Evolutionary conservation across 176 grass and related monocot genomes (phyloP).

Genomic region (Oryza longistaminata): DNA sequence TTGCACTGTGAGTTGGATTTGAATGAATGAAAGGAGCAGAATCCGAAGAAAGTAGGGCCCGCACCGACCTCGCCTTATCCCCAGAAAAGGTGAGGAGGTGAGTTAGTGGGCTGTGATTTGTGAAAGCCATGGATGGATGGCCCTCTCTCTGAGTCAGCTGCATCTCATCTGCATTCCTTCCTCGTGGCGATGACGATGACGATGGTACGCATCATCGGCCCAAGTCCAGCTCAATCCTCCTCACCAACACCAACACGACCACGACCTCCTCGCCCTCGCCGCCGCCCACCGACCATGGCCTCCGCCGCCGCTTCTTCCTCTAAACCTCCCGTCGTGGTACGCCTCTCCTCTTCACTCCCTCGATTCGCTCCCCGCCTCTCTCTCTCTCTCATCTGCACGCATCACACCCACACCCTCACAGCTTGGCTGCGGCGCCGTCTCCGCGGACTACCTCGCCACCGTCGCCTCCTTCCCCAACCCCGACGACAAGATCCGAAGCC

Average conservation of each 20-base stretch:
- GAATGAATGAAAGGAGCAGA: no score
- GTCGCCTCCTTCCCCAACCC: slow-evolving; percentile 85
- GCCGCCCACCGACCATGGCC: not conserved
- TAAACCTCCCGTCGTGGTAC: not conserved
- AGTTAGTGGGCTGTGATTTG: no score
- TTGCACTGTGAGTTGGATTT: no score
- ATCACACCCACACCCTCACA: not conserved
- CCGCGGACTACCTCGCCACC: slow-evolving; percentile 81
- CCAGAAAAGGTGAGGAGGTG: no score
- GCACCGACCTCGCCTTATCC: no score
- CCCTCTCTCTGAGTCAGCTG: no score
- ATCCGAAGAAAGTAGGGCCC: no score
- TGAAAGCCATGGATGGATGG: no score
- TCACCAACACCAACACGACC: not conserved
- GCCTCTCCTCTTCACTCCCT: not conserved
- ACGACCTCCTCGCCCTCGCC: not conserved
- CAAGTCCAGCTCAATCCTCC: not conserved
- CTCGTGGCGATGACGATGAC: not conserved
- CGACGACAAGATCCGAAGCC: slow-evolving; percentile 93
- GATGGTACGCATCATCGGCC: not conserved
- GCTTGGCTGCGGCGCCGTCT: slow-evolving; percentile 75
- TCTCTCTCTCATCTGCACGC: no score
- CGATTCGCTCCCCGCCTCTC: not conserved
- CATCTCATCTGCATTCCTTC: no score
- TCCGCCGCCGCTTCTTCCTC: not conserved